Conservation (phyloP, 257 asterid species). For the Echites panduratus region DNA sequence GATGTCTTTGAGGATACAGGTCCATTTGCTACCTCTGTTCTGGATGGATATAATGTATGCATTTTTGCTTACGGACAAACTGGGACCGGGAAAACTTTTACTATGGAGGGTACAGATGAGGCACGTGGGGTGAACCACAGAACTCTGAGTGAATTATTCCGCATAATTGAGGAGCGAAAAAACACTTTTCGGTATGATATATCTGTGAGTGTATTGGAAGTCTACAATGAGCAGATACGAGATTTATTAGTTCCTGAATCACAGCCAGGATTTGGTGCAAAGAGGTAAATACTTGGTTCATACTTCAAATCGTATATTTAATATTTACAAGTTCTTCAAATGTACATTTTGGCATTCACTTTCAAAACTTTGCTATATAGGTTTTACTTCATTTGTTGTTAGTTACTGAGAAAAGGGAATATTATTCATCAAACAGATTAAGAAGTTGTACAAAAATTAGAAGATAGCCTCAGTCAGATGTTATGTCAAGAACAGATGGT, state of each 20-base stretch:
- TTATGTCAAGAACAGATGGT: neutral
- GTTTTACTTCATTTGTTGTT: neutral
- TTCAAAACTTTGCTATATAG: neutral
- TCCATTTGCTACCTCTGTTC: constrained; percentile 79
- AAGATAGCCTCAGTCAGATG: neutral
- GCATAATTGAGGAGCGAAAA: constrained; percentile 70
- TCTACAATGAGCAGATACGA: constrained; percentile 89
- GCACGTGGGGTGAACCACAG: constrained; percentile 94
- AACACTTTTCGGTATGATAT: constrained; percentile 57
- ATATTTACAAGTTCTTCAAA: neutral
- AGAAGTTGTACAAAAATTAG: neutral
- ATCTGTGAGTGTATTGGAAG: constrained; percentile 90
- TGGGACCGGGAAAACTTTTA: constrained; percentile 93
- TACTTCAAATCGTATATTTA: neutral
- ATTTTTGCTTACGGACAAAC: constrained; percentile 98
- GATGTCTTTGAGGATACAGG: constrained; percentile 89
- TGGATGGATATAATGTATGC: constrained; percentile 90
- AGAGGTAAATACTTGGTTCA: constrained; percentile 39
- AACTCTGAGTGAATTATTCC: constrained; percentile 77
- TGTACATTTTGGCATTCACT: neutral
- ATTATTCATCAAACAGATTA: neutral
- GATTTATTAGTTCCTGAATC: constrained; percentile 66
- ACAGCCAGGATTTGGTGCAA: constrained; percentile 42
- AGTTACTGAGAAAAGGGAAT: neutral
- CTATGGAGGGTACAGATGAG: constrained; percentile 89